phyloP scores from a whole-genome alignment of 73 alveolate species.

The Paramecium caudatum region DNA sequence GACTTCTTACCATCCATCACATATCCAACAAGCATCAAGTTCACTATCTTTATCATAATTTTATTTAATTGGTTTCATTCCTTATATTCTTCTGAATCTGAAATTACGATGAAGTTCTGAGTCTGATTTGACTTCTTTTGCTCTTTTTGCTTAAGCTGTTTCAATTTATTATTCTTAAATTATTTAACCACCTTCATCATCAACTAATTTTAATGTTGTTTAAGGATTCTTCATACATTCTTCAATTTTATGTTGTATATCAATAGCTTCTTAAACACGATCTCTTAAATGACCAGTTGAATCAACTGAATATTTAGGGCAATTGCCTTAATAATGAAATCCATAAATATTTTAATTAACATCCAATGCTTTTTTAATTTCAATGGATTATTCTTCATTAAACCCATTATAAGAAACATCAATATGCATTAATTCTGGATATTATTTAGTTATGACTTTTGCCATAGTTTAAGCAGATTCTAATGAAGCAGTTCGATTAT shows the following conservation, averaged over 20 bases:
- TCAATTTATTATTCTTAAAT: background rate
- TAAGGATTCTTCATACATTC: slow-evolving; percentile 48
- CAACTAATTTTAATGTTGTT: slow-evolving; percentile 33
- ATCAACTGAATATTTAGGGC: slow-evolving; percentile 65
- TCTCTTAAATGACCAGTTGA: slow-evolving; percentile 59
- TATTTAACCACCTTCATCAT: slow-evolving; percentile 28
- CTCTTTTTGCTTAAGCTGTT: slow-evolving; percentile 2
- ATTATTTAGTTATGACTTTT: slow-evolving; percentile 53
- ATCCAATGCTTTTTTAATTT: slow-evolving; percentile 47
- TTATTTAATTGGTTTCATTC: slow-evolving; percentile 37
- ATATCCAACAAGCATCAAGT: slow-evolving; percentile 71
- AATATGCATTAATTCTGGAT: slow-evolving; percentile 74
- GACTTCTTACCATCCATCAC: slow-evolving; percentile 77
- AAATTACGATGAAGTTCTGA: background rate
- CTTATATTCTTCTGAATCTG: slow-evolving; percentile 37
- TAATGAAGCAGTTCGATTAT: slow-evolving; percentile 72
- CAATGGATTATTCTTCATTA: slow-evolving; percentile 53
- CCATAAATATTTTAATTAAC: slow-evolving; percentile 68
- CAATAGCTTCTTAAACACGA: slow-evolving; percentile 43
- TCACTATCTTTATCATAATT: slow-evolving; percentile 14
- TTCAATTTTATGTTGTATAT: slow-evolving; percentile 25
- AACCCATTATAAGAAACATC: slow-evolving; percentile 72
- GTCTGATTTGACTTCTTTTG: background rate
- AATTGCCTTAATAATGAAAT: slow-evolving; percentile 73
- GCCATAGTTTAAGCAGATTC: slow-evolving; percentile 54